These are phyloP conservation scores for Solanum commersonii DNA, from an alignment of 257 asterid genomes.

Conservation along the genomic window DNA sequence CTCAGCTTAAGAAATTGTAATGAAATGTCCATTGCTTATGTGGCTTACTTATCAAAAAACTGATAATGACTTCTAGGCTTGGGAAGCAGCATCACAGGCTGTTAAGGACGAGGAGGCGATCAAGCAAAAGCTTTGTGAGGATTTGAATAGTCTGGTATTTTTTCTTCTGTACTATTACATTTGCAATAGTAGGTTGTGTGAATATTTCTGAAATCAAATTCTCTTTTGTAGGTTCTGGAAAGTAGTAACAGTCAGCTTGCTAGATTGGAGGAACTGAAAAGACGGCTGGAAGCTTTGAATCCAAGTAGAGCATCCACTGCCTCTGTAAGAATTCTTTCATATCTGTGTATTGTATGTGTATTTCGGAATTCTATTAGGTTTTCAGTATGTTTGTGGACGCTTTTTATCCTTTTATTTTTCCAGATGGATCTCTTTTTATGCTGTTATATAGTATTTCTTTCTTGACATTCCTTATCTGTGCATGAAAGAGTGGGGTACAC, in stretches of 20 bases:
- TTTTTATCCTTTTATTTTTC: not conserved
- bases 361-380: not conserved
- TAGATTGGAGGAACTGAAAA: constrained; percentile 89
- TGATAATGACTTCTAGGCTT: constrained; percentile 29
- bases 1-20: not conserved
- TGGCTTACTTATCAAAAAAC: not conserved
- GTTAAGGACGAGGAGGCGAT: constrained; percentile 73
- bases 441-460: not conserved
- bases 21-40: not conserved
- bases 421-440: not conserved
- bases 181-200: not conserved
- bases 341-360: not conserved
- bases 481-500: not conserved
- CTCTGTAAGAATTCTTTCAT: constrained; percentile 33
- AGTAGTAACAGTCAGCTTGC: constrained; percentile 66
- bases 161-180: not conserved
- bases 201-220: not conserved
- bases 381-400: not conserved
- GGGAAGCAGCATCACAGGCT: constrained; percentile 67
- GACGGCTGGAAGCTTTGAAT: constrained; percentile 77
- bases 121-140: constrained; percentile 70
- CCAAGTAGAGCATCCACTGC: constrained; percentile 63
- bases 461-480: not conserved
- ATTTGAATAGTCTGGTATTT: constrained; percentile 55
- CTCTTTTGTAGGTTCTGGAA: constrained; percentile 62